Percentiles rank a stretch among this genome's conserved stretches.
Conservation (phyloP, 2,329 filamentous ascomycete genomes). For the Lasiodiplodia theobromae region DNA sequence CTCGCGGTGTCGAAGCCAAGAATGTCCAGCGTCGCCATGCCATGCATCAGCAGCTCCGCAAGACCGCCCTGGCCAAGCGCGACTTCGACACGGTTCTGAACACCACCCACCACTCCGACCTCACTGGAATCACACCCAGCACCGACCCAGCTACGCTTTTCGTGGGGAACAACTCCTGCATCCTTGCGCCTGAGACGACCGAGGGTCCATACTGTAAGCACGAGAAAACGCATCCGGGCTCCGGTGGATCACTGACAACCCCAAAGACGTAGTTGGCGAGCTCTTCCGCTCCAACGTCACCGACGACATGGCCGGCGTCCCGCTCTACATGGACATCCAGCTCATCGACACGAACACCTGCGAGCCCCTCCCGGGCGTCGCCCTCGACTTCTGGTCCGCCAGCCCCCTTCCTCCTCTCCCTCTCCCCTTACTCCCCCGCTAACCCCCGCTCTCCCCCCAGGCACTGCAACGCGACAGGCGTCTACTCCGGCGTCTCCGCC, state of each 20-base stretch:
- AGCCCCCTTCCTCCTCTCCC: no score
- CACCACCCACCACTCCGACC: constrained; percentile 41
- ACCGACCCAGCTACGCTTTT: constrained; percentile 41
- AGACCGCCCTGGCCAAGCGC: constrained; percentile 39
- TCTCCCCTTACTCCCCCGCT: no score
- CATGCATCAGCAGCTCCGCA: constrained; percentile 48
- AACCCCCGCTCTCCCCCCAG: no score
- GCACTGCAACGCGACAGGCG: constrained; percentile 44
- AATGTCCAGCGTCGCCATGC: constrained; percentile 52
- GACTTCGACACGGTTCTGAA: constrained; percentile 31
- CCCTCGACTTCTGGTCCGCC: constrained; percentile 59
- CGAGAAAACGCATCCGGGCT: background rate
- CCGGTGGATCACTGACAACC: no score
- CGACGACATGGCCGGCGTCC: constrained; percentile 57
- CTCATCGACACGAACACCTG: constrained; percentile 63
- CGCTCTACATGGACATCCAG: constrained; percentile 60
- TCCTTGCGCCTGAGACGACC: constrained; percentile 43
- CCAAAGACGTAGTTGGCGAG: constrained; percentile 53
- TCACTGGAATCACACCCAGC: constrained; percentile 40
- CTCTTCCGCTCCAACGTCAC: constrained; percentile 57
- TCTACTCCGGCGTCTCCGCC: constrained; percentile 55
- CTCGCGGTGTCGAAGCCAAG: constrained; percentile 49
- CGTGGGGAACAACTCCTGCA: constrained; percentile 42
- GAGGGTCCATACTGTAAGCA: constrained; percentile 39
- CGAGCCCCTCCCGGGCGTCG: constrained; percentile 56